Evolutionary conservation across 1,284 basidiomycete genomes (phyloP).

Genomic region (Tausonia pullulans): DNA sequence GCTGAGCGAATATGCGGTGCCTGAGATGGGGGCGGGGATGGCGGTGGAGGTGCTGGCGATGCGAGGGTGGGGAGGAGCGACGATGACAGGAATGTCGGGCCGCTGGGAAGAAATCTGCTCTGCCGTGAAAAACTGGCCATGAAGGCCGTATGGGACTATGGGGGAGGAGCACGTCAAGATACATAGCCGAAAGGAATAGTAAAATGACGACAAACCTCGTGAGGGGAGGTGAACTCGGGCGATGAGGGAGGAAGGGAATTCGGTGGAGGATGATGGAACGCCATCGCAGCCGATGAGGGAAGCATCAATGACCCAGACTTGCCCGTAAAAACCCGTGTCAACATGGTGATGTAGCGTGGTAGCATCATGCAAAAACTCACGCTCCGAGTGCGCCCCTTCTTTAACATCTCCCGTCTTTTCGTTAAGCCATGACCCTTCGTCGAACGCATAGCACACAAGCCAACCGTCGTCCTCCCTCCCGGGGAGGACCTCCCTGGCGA

Average conservation of each 20-base stretch:
- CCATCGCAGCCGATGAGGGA: not conserved
- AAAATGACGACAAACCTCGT: not conserved
- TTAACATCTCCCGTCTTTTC: not conserved
- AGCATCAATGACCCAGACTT: constrained; percentile 1
- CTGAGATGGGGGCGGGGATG: no score
- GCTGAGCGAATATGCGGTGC: no score
- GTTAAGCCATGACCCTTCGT: not conserved
- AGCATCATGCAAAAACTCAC: not conserved
- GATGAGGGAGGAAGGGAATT: not conserved
- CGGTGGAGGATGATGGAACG: not conserved
- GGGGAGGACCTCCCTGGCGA: no score
- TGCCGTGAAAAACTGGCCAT: constrained; percentile 2
- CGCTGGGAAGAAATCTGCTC: not conserved
- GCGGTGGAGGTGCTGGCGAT: no score
- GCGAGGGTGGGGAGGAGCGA: no score
- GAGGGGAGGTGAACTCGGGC: not conserved
- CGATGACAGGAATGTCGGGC: not conserved
- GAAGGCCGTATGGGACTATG: constrained; percentile 1
- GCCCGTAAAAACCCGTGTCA: no score
- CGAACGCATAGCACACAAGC: constrained; percentile 24
- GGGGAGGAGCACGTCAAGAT: no score
- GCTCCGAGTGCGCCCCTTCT: not conserved
- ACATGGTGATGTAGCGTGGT: no score
- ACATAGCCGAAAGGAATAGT: not conserved
- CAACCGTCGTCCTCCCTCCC: constrained; percentile 38